Evolutionary conservation across 1,284 basidiomycete genomes (phyloP).

Genomic region (Irpex lacteus): DNA sequence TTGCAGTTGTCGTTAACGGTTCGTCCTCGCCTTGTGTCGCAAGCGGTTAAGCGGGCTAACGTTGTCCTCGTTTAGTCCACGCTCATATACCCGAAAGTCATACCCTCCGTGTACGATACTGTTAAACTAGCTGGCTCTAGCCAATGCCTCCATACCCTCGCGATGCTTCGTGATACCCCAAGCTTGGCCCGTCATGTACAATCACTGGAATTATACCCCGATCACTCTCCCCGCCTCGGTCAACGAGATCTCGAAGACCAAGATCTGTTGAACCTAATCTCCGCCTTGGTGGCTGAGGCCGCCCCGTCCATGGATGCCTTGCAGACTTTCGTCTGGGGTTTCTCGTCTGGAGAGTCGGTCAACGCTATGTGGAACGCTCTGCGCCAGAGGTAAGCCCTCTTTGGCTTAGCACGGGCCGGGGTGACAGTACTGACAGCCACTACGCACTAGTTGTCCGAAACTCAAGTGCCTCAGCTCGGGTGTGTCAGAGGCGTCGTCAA

Average conservation of each 20-base stretch:
- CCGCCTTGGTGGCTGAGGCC: slow-evolving; percentile 30
- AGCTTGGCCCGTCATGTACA: slow-evolving; percentile 64
- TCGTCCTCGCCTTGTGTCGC: slow-evolving; percentile 22
- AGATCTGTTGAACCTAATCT: slow-evolving; percentile 24
- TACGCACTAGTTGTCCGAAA: slow-evolving; percentile 51
- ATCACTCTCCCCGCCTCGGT: slow-evolving; percentile 17
- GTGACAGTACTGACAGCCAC: background rate
- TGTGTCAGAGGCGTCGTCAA: slow-evolving; percentile 56
- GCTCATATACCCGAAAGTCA: slow-evolving; percentile 46
- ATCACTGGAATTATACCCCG: slow-evolving; percentile 48
- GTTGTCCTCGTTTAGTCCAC: slow-evolving; percentile 30
- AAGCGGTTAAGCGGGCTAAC: background rate
- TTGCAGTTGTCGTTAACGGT: slow-evolving; percentile 58
- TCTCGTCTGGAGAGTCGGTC: slow-evolving; percentile 57
- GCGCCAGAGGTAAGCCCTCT: slow-evolving; percentile 50
- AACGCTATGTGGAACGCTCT: slow-evolving; percentile 76
- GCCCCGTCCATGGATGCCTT: slow-evolving; percentile 58
- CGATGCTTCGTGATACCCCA: slow-evolving; percentile 52
- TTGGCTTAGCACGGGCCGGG: background rate
- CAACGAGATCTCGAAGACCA: slow-evolving; percentile 14
- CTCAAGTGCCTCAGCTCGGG: slow-evolving; percentile 54
- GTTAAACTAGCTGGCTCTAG: slow-evolving; percentile 49
- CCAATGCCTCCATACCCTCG: slow-evolving; percentile 58
- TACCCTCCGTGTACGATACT: slow-evolving; percentile 55
- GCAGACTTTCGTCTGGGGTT: slow-evolving; percentile 64